Percentiles rank a stretch among this genome's conserved stretches.
Conservation (phyloP, 257 asterid genomes). For the Solanum tarapatanum region DNA sequence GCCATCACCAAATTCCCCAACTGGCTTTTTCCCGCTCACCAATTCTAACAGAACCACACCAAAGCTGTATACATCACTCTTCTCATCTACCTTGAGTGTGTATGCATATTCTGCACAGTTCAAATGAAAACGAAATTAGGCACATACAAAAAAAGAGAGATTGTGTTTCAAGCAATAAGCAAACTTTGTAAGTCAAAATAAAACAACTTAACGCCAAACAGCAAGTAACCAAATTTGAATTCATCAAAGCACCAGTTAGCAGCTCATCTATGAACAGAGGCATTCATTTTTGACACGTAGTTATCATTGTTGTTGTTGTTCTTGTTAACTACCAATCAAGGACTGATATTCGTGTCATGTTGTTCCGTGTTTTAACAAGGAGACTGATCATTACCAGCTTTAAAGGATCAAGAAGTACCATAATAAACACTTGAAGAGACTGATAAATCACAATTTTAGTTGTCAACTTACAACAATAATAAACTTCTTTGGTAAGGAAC, state of each 20-base stretch:
- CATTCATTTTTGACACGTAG: neutral
- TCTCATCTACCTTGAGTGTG: conserved; percentile 20
- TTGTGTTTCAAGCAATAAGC: neutral
- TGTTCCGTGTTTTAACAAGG: neutral
- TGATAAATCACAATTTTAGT: neutral
- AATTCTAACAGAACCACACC: conserved; percentile 20
- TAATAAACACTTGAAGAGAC: neutral
- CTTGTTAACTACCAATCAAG: neutral
- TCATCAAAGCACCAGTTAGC: neutral
- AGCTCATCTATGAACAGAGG: neutral
- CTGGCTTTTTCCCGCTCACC: conserved; percentile 10
- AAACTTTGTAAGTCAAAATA: neutral
- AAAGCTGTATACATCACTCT: conserved; percentile 19
- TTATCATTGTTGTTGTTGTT: neutral
- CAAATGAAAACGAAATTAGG: neutral
- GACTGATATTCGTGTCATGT: neutral
- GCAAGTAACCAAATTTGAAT: neutral
- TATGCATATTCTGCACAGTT: conserved; percentile 14
- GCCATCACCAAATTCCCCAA: conserved; percentile 20
- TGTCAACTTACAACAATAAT: neutral
- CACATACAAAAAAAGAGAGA: neutral
- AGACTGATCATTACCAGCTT: neutral
- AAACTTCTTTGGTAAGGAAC: neutral
- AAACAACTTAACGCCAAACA: neutral
- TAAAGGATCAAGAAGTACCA: neutral